Evolutionary conservation across 2,329 filamentous ascomycete genomes (phyloP).

Genomic region (Colletotrichum cereale): DNA sequence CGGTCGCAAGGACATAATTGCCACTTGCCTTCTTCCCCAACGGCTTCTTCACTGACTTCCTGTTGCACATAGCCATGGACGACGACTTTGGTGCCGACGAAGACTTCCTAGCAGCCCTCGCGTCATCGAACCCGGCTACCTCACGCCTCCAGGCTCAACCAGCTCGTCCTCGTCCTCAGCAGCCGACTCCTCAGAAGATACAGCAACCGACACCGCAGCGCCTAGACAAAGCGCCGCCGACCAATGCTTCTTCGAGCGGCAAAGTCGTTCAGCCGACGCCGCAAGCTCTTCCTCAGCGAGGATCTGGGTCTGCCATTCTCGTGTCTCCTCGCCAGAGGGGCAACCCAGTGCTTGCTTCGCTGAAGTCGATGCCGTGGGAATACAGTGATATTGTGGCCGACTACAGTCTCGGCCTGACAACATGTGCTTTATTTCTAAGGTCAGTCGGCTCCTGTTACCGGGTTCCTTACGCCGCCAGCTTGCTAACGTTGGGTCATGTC

Average conservation of each 20-base stretch:
- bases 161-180: conserved; percentile 49
- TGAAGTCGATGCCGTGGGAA: conserved; percentile 91
- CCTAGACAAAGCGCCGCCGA: conserved; percentile 64
- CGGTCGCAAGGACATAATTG: neutral
- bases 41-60: neutral
- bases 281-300: conserved; percentile 79
- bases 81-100: conserved; percentile 71
- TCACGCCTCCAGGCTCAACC: conserved; percentile 42
- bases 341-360: conserved; percentile 88
- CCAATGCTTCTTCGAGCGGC: conserved; percentile 51
- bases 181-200: conserved; percentile 53
- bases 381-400: conserved; percentile 97
- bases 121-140: conserved; percentile 57
- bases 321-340: conserved; percentile 95
- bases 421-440: conserved; percentile 90
- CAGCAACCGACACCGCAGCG: conserved; percentile 67
- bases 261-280: conserved; percentile 89
- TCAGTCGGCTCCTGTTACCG: conserved; percentile 40
- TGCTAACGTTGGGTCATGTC: neutral
- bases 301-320: conserved; percentile 81
- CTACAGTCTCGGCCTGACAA: conserved; percentile 88
- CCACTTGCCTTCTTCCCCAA: neutral
- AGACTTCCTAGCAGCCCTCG: conserved; percentile 68
- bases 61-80: conserved; percentile 51
- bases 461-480: neutral